A percentile compares a stretch with the other conserved stretches of the same genome.
Conservation (phyloP, 345 rosid genomes). For the Cardamine resedifolia region DNA sequence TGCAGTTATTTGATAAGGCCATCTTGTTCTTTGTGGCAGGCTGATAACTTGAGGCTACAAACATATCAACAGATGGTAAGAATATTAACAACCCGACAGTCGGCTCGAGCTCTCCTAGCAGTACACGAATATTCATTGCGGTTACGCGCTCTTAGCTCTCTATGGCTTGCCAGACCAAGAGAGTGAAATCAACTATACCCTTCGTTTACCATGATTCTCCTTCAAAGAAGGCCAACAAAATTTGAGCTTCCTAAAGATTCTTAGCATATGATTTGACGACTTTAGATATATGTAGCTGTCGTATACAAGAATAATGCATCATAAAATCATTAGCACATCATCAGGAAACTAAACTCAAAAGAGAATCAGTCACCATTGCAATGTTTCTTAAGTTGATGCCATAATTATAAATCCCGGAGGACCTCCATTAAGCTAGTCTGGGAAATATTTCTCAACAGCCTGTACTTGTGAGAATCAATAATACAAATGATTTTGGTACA, state of each 20-base stretch:
- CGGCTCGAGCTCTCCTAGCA: conserved; percentile 91
- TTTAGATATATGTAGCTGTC: conserved; percentile 17
- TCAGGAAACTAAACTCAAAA: not conserved
- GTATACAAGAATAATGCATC: conserved; percentile 10
- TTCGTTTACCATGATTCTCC: conserved; percentile 2
- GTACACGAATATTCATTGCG: conserved; percentile 82
- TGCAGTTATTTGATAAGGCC: not conserved
- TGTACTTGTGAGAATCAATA: conserved; percentile 26
- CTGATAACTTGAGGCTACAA: conserved; percentile 91
- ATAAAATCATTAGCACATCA: not conserved
- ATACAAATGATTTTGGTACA: conserved; percentile 14
- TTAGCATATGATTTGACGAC: conserved; percentile 27
- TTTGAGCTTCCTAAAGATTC: not conserved
- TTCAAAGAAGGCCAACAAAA: conserved; percentile 28
- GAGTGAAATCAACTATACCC: conserved; percentile 53
- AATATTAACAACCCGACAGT: conserved; percentile 80
- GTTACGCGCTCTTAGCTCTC: conserved; percentile 92
- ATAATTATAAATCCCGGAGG: not conserved
- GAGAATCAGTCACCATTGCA: not conserved
- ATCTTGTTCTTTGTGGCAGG: conserved; percentile 45
- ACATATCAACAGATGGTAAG: conserved; percentile 86
- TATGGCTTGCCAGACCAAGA: conserved; percentile 95
- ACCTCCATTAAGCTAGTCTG: no score
- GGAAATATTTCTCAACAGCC: conserved; percentile 21
- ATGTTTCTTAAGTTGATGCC: not conserved